A percentile compares a stretch with the other conserved stretches of the same genome.
Conservation (phyloP, 192 early-diverging fungal species). For the Backusella mclennaniae region DNA sequence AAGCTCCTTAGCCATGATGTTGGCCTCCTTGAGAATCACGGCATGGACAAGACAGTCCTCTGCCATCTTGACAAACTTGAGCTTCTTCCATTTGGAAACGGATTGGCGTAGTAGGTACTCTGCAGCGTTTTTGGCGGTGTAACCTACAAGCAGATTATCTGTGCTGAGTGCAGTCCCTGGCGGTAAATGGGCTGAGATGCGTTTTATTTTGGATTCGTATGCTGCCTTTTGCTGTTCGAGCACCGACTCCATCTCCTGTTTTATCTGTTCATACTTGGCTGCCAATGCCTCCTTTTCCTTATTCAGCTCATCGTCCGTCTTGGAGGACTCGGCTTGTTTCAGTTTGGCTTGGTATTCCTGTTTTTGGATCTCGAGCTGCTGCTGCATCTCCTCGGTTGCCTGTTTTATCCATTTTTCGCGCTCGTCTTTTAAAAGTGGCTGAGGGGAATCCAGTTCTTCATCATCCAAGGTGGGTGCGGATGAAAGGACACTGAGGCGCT, state of each 20-base stretch:
- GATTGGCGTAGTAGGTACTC: conserved; percentile 17
- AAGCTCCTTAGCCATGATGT: conserved; percentile 83
- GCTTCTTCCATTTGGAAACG: conserved; percentile 45
- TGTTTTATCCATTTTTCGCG: conserved; percentile 38
- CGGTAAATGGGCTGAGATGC: conserved; percentile 34
- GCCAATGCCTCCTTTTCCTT: conserved; percentile 16
- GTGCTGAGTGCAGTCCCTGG: conserved; percentile 12
- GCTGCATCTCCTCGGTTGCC: conserved; percentile 53
- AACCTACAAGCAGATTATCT: conserved; percentile 27
- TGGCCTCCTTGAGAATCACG: conserved; percentile 82
- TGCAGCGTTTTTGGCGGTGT: conserved; percentile 22
- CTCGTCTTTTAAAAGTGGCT: conserved; percentile 9
- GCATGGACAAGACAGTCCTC: conserved; percentile 65
- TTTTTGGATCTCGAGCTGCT: conserved; percentile 45
- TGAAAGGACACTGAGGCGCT: not conserved
- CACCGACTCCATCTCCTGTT: conserved; percentile 50
- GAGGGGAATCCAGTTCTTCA: not conserved
- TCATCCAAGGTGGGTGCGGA: conserved; percentile 5
- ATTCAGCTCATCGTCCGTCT: conserved; percentile 37
- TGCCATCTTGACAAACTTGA: conserved; percentile 57
- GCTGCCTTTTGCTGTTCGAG: conserved; percentile 51
- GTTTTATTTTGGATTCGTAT: conserved; percentile 54
- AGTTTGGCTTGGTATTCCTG: conserved; percentile 53
- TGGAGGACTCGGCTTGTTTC: conserved; percentile 39
- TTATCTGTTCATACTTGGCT: conserved; percentile 40